A percentile compares a stretch with the other conserved stretches of the same genome.
These are phyloP conservation scores for Termitomyces sp. DNA, from an alignment of 1,284 basidiomycete genomes.

Conservation along the genomic window DNA sequence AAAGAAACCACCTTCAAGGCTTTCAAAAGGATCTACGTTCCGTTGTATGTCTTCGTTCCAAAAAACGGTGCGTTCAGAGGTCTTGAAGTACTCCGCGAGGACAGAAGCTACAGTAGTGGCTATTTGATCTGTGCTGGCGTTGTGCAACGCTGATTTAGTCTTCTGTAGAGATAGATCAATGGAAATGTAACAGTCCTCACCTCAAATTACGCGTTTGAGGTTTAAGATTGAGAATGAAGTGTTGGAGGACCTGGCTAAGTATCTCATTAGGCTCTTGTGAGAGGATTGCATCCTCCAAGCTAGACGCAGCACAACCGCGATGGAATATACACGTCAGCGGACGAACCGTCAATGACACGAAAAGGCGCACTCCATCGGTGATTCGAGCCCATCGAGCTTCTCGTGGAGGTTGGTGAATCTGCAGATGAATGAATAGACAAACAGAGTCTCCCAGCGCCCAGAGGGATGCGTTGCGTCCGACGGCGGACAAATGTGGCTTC, in stretches of 20 bases:
- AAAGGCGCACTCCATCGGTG: slow-evolving; percentile 69
- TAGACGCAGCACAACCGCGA: slow-evolving; percentile 28
- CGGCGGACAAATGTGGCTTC: slow-evolving; percentile 69
- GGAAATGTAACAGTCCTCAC: slow-evolving; percentile 42
- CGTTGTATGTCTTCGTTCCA: slow-evolving; percentile 63
- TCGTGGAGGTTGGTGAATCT: slow-evolving; percentile 69
- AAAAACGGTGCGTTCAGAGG: slow-evolving; percentile 66
- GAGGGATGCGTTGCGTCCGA: slow-evolving; percentile 66
- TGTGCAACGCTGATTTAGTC: slow-evolving; percentile 30
- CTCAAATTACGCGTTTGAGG: slow-evolving; percentile 82
- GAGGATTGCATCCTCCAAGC: slow-evolving; percentile 73
- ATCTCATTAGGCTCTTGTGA: slow-evolving; percentile 63
- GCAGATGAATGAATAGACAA: slow-evolving; percentile 77
- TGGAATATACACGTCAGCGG: slow-evolving; percentile 13
- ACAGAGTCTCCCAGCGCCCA: slow-evolving; percentile 81
- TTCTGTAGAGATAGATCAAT: slow-evolving; percentile 24
- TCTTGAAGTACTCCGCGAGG: slow-evolving; percentile 66
- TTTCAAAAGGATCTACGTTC: slow-evolving; percentile 69
- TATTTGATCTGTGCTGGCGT: slow-evolving; percentile 65
- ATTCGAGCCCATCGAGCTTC: slow-evolving; percentile 72
- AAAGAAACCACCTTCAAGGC: slow-evolving; percentile 63
- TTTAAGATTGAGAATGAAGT: slow-evolving; percentile 73
- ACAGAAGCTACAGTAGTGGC: slow-evolving; percentile 62
- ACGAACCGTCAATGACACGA: slow-evolving; percentile 2
- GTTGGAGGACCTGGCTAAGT: slow-evolving; percentile 62